These are phyloP conservation scores for Sclerotinia sclerotiorum DNA, from an alignment of 2,329 filamentous ascomycete genomes.

Conservation along the genomic window DNA sequence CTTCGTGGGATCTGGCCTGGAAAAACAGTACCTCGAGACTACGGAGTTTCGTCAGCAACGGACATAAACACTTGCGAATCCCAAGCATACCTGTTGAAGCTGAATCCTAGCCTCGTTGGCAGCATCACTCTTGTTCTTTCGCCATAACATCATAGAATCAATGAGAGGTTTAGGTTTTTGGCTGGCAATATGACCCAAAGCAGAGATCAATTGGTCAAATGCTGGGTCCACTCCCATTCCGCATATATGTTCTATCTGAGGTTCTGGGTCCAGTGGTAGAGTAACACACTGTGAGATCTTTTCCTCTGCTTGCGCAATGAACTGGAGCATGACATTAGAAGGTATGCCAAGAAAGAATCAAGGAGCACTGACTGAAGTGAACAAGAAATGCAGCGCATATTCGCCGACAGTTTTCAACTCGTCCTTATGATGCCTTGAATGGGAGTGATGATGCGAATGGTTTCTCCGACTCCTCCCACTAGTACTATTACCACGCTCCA, in stretches of 20 bases:
- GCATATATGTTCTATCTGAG: slow-evolving; percentile 84
- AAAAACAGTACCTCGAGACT: slow-evolving; percentile 32
- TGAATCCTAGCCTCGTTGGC: slow-evolving; percentile 67
- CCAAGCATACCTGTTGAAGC: slow-evolving; percentile 50
- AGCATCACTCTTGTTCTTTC: slow-evolving; percentile 90
- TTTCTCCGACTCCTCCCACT: slow-evolving; percentile 65
- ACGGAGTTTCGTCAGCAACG: slow-evolving; percentile 13
- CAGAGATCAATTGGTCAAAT: slow-evolving; percentile 92
- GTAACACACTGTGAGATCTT: slow-evolving; percentile 89
- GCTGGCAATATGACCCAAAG: slow-evolving; percentile 89
- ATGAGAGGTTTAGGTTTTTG: slow-evolving; percentile 94
- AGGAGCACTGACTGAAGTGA: slow-evolving; percentile 70
- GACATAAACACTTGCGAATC: neutral
- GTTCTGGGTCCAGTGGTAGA: slow-evolving; percentile 75
- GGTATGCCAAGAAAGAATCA: slow-evolving; percentile 13
- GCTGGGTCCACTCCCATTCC: slow-evolving; percentile 82
- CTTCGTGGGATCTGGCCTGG: slow-evolving; percentile 55
- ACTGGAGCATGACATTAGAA: slow-evolving; percentile 51
- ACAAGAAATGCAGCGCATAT: slow-evolving; percentile 93
- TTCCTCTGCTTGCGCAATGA: slow-evolving; percentile 94
- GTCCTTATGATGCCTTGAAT: slow-evolving; percentile 63
- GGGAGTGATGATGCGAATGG: slow-evolving; percentile 65
- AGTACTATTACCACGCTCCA: slow-evolving; percentile 62
- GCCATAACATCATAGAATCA: slow-evolving; percentile 97
- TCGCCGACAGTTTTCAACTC: slow-evolving; percentile 94